Evolutionary conservation across 345 rosid species (phyloP).

Genomic region (Clarkia xantiana): DNA sequence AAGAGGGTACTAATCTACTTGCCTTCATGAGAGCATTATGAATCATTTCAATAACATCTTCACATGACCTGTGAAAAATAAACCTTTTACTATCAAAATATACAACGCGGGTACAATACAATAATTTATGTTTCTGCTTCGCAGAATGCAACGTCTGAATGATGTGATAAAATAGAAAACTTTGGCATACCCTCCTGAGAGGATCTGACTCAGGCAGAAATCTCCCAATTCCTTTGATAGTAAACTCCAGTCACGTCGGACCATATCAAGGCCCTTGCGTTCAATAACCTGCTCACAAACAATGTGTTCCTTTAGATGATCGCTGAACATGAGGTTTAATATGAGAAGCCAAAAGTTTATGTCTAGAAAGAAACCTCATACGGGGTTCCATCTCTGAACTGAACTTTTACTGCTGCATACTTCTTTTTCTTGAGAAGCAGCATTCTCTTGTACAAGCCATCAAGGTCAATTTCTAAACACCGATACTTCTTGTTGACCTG

Average conservation of each 20-base stretch:
- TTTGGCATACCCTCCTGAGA: conserved; percentile 71
- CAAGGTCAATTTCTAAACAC: conserved; percentile 89
- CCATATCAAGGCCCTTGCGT: conserved; percentile 98
- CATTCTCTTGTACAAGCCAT: conserved; percentile 94
- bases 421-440: conserved; percentile 95
- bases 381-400: conserved; percentile 57
- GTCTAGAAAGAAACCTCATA: conserved; percentile 43
- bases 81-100: too few relatives aligned
- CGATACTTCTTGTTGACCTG: conserved; percentile 92
- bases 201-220: conserved; percentile 66
- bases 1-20: neutral
- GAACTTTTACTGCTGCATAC: conserved; percentile 93
- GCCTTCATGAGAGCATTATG: conserved; percentile 84
- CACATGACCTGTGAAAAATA: conserved; percentile 53
- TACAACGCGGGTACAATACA: too few relatives aligned
- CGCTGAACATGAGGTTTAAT: neutral
- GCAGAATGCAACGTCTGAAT: too few relatives aligned
- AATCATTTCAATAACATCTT: conserved; percentile 82
- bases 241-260: conserved; percentile 98
- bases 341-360: neutral
- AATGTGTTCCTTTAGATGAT: conserved; percentile 5
- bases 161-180: conserved; percentile 1
- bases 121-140: too few relatives aligned
- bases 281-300: conserved; percentile 56
- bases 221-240: conserved; percentile 90